phyloP scores from a whole-genome alignment of 2,329 filamentous ascomycete genomes.

The Penicillium sp. region DNA sequence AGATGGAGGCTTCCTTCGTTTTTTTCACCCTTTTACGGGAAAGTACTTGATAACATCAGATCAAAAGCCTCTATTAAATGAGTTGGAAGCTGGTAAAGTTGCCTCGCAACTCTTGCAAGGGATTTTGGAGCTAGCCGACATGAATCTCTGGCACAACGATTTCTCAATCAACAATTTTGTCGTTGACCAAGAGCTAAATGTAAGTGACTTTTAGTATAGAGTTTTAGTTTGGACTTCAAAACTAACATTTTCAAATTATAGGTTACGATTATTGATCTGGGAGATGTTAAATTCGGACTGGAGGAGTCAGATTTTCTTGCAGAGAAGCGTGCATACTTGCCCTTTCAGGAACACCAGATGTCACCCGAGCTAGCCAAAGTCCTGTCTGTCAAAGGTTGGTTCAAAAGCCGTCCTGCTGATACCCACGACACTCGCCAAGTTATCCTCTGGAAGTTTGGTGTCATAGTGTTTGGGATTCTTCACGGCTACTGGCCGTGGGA shows the following conservation, averaged over 20 bases:
- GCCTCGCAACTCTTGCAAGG: constrained; percentile 35
- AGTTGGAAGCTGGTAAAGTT: constrained; percentile 34
- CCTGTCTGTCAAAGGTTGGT: background rate
- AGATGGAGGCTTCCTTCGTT: background rate
- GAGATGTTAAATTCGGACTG: constrained; percentile 22
- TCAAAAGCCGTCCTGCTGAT: background rate
- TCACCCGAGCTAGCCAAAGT: constrained; percentile 27
- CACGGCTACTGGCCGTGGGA: constrained; percentile 42
- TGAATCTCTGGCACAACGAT: constrained; percentile 34
- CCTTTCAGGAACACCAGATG: constrained; percentile 33
- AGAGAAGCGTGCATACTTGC: constrained; percentile 8
- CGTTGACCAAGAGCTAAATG: constrained; percentile 33
- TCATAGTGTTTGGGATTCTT: constrained; percentile 33
- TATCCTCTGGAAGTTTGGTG: constrained; percentile 34
- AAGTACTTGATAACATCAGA: constrained; percentile 16
- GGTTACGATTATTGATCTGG: constrained; percentile 35
- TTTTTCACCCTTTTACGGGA: constrained; percentile 18
- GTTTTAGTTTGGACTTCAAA: background rate
- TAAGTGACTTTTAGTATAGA: constrained; percentile 12
- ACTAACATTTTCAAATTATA: constrained; percentile 6
- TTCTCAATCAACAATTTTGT: constrained; percentile 36
- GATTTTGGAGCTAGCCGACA: constrained; percentile 32
- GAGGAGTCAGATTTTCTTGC: constrained; percentile 14
- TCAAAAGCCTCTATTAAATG: constrained; percentile 25
- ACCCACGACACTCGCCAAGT: constrained; percentile 23